Percentiles rank a stretch among this genome's conserved stretches.
phyloP scores from a whole-genome alignment of 192 early-diverging fungal species.

The Borealophlyctis nickersoniae region DNA sequence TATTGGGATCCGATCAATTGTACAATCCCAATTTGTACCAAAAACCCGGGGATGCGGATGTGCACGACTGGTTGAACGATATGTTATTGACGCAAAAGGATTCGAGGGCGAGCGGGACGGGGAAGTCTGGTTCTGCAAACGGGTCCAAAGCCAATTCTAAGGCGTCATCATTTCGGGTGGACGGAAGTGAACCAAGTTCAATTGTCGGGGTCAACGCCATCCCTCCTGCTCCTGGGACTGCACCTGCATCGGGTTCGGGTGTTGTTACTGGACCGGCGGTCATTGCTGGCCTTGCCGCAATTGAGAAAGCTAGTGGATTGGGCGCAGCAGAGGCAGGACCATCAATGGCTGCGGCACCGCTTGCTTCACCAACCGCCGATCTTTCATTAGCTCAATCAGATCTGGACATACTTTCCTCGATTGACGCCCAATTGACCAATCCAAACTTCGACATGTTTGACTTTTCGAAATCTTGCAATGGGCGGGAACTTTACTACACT shows the following conservation, averaged over 20 bases:
- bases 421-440: slow-evolving; percentile 22
- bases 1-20: slow-evolving; percentile 39
- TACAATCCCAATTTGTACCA: slow-evolving; percentile 40
- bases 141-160: not conserved
- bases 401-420: slow-evolving; percentile 9
- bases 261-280: too few species aligned
- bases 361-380: too few species aligned
- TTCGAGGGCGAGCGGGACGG: not conserved
- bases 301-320: too few species aligned
- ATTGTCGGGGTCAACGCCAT: too few species aligned
- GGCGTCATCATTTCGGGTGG: not conserved
- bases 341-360: too few species aligned
- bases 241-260: too few species aligned
- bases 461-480: slow-evolving; percentile 21
- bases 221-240: not conserved
- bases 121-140: not conserved
- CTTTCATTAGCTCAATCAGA: slow-evolving; percentile 5
- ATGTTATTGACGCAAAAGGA: slow-evolving; percentile 30
- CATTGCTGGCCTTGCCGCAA: too few species aligned
- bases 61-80: slow-evolving; percentile 39
- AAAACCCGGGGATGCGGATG: slow-evolving; percentile 37
- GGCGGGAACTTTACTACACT: slow-evolving; percentile 32
- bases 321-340: too few species aligned
- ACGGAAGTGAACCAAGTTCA: not conserved
- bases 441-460: slow-evolving; percentile 29